phyloP scores from a whole-genome alignment of 192 early-diverging fungal species.

The Coemansia nantahalensis region DNA sequence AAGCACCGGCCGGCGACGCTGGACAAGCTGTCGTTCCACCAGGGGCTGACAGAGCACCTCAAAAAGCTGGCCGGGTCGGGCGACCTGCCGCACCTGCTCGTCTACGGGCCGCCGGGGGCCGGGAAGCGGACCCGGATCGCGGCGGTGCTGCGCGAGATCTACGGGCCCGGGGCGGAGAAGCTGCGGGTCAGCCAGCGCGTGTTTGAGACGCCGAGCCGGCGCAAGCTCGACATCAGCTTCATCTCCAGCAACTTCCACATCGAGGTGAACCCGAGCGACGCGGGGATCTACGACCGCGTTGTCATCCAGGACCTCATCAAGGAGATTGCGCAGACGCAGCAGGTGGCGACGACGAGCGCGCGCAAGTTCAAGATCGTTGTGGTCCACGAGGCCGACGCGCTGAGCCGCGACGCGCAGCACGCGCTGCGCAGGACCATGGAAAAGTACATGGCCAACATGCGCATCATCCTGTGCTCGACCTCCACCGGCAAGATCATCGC shows the following conservation, averaged over 20 bases:
- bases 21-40: conserved; percentile 81
- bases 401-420: conserved; percentile 90
- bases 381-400: conserved; percentile 88
- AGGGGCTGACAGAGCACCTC: conserved; percentile 70
- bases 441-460: conserved; percentile 92
- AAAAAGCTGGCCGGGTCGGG: conserved; percentile 69
- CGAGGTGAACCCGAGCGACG: conserved; percentile 95
- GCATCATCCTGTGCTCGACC: conserved; percentile 91
- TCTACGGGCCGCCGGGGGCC: conserved; percentile 94
- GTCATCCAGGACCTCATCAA: conserved; percentile 96
- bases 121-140: conserved; percentile 96
- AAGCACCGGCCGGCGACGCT: conserved; percentile 85
- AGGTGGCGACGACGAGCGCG: conserved; percentile 75
- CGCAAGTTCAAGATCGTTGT: conserved; percentile 93
- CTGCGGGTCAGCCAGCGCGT: conserved; percentile 86
- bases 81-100: conserved; percentile 93
- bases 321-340: conserved; percentile 94
- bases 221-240: conserved; percentile 84
- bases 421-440: conserved; percentile 99
- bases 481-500: conserved; percentile 87
- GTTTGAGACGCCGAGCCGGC: conserved; percentile 80
- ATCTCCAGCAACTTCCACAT: conserved; percentile 95
- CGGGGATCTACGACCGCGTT: conserved; percentile 91
- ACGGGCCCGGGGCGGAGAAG: conserved; percentile 89
- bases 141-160: conserved; percentile 83